These are phyloP conservation scores for Calonectria leucothoes DNA, from an alignment of 2,329 filamentous ascomycete species.

Conservation along the genomic window DNA sequence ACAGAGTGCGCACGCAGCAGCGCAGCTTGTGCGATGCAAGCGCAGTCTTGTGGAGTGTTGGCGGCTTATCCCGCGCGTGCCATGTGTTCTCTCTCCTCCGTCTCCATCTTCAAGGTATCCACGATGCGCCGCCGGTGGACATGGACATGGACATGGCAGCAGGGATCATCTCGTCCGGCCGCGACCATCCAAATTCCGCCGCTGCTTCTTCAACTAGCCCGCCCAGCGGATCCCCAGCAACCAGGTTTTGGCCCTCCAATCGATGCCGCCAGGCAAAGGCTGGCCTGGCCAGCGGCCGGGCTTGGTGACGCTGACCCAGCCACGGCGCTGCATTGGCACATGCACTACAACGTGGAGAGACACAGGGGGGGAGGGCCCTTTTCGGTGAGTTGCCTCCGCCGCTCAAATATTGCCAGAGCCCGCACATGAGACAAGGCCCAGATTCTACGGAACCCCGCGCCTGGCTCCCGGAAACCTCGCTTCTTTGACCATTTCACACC, in stretches of 20 bases:
- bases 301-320: not conserved
- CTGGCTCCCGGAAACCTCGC: not conserved
- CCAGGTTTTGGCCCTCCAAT: not conserved
- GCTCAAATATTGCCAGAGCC: slow-evolving; percentile 6
- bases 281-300: not conserved
- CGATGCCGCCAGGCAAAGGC: not conserved
- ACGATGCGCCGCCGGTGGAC: not conserved
- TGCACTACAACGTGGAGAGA: slow-evolving; percentile 5
- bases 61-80: not conserved
- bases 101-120: not conserved
- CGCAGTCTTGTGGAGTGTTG: not conserved
- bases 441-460: not conserved
- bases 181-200: not conserved
- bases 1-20: not conserved
- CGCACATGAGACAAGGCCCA: not conserved
- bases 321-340: not conserved
- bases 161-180: not conserved
- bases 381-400: not conserved
- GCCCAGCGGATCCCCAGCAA: not conserved
- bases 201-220: not conserved
- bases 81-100: not conserved
- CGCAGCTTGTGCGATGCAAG: not conserved
- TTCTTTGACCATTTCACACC: not conserved
- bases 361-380: not conserved
- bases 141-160: not conserved